A percentile compares a stretch with the other conserved stretches of the same genome.
phyloP scores from a whole-genome alignment of 371 early-diverging fungal genomes.

The Phascolomyces articulosus region DNA sequence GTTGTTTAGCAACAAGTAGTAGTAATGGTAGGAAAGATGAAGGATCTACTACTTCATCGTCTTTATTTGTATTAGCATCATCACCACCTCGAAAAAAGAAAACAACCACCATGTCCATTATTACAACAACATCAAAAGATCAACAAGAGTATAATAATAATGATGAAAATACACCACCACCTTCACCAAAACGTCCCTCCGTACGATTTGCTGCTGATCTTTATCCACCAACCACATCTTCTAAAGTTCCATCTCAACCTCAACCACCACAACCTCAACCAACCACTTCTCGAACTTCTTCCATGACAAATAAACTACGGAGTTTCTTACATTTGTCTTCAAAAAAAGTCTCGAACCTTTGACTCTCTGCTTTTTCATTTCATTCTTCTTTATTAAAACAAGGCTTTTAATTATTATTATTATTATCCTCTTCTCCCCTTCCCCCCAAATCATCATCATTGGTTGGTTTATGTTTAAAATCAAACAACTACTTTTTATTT shows the following conservation, averaged over 20 bases:
- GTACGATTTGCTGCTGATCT: constrained; percentile 39
- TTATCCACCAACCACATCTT: constrained; percentile 31
- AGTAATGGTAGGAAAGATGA: no score
- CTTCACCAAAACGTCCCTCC: constrained; percentile 25
- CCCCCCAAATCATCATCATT: neutral
- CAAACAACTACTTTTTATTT: no score
- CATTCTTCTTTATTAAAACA: neutral
- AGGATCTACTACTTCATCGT: no score
- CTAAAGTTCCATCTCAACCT: constrained; percentile 11
- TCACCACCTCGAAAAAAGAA: no score
- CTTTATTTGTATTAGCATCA: no score
- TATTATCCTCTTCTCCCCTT: no score
- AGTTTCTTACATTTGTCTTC: constrained; percentile 4
- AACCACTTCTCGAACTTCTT: neutral
- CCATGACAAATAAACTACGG: constrained; percentile 3
- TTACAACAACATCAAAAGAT: neutral
- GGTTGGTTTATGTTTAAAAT: no score
- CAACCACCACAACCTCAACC: neutral
- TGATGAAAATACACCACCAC: constrained; percentile 18
- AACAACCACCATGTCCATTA: constrained; percentile 9
- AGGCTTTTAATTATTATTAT: no score
- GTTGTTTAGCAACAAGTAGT: no score
- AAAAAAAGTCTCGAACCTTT: constrained; percentile 5
- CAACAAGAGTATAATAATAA: neutral
- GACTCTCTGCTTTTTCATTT: neutral